Evolutionary conservation across 208 protist genomes (phyloP), one percentile per base, ranked within the genome.

Genomic region (Leishmania guyanensis): DNA sequence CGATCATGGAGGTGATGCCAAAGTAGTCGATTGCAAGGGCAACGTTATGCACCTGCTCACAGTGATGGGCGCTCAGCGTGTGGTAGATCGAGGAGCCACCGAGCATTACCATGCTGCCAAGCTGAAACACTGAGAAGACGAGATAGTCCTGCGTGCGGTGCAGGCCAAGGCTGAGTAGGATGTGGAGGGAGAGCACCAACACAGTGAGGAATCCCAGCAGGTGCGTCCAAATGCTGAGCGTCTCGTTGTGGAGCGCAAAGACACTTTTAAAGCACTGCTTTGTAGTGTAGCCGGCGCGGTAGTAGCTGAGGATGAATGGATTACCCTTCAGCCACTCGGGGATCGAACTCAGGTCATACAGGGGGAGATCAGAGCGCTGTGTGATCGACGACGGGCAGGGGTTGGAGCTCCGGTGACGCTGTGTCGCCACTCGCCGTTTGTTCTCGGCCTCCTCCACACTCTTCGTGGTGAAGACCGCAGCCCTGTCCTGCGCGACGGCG

Each of bases 141-240:
- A 92, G 82, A 43, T 82, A 80, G 56, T 84, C 75, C 0, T 78
- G 79, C 14, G 77, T 84, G 81, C 85, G 80, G 26, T 76, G 75
- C 48, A 89, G 68, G 46, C 78, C 76, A 50, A 80, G 72, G 75
- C 90, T 92, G 1, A 97, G 16, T 5, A 89, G 46, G 53, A 81
- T 85, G 62, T 85, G 73, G n/a, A 92, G 62, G 3, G 87, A 84
- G 29, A 97, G 77, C 14, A 70, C 75, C 16, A 93, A 20, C 79
- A 94, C 94, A 36, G 93, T 64, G 54, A 98, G 17, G 66, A 92
- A 92, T n/a, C 92, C 91, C n/a, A 89, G 22, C 26, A 91, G 84
- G 88, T 98, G 94, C 3, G 91, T 93, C 92, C 92, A 97, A 29
- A 98, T 83, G 84, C 96, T 98, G 54, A 96, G 69, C 33, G 93